Conservation (phyloP, 179 eudicot species). For the Nepenthes alata region DNA sequence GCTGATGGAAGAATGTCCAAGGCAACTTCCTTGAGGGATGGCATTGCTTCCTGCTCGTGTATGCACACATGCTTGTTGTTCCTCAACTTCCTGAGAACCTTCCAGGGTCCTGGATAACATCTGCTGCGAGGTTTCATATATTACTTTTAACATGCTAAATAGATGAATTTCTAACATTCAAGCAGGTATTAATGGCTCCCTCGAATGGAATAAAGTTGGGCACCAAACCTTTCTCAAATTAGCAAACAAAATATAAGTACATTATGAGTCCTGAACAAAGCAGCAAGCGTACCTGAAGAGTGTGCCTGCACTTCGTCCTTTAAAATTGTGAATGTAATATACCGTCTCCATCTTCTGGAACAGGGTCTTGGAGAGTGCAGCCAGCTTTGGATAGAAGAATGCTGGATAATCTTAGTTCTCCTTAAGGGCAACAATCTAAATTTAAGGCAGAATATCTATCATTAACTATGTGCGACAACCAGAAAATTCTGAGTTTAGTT, state of each 20-base stretch:
- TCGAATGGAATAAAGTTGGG: not conserved
- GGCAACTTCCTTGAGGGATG: constrained; percentile 92
- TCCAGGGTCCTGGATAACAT: constrained; percentile 89
- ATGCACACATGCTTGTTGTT: constrained; percentile 46
- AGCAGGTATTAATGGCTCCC: too few relatives aligned
- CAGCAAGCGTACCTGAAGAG: constrained; percentile 63
- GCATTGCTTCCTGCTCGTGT: constrained; percentile 72
- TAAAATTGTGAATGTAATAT: constrained; percentile 92
- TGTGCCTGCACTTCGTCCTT: constrained; percentile 73
- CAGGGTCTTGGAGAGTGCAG: constrained; percentile 59
- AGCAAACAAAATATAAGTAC: not conserved
- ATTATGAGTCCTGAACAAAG: not conserved
- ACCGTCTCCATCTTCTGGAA: constrained; percentile 90
- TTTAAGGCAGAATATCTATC: not conserved
- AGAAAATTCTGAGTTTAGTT: not conserved
- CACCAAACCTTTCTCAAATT: not conserved
- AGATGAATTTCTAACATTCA: not conserved
- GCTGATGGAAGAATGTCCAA: constrained; percentile 76
- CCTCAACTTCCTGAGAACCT: constrained; percentile 53
- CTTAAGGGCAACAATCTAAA: constrained; percentile 23
- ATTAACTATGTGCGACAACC: not conserved
- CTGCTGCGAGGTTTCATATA: constrained; percentile 24
- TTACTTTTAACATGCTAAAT: too few relatives aligned
- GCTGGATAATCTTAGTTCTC: constrained; percentile 59
- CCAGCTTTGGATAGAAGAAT: constrained; percentile 89